These are phyloP conservation scores for Coleophoma cylindrospora DNA, from an alignment of 2,329 filamentous ascomycete genomes.

Conservation along the genomic window DNA sequence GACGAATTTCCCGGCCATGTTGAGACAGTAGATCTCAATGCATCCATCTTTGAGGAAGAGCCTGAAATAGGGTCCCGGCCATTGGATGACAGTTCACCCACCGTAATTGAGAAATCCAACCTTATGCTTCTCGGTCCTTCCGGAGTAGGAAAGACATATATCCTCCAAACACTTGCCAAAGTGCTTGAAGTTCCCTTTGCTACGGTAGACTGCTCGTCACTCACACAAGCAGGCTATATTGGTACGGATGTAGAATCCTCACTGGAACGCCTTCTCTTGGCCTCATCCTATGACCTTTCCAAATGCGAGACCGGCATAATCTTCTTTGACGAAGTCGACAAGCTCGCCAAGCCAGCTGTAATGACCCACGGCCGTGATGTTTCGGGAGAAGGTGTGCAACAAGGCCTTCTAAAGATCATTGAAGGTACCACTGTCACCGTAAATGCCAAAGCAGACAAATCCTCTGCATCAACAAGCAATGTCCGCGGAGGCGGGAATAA, in stretches of 20 bases:
- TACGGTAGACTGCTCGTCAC: conserved; percentile 92
- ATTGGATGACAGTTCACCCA: conserved; percentile 11
- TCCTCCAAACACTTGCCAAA: conserved; percentile 77
- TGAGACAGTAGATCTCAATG: conserved; percentile 23
- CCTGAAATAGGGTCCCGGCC: conserved; percentile 16
- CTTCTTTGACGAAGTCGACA: conserved; percentile 95
- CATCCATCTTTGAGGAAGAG: conserved; percentile 2
- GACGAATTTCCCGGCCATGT: conserved; percentile 50
- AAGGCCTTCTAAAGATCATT: conserved; percentile 91
- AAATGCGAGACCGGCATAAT: conserved; percentile 89
- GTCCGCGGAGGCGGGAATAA: conserved; percentile 7
- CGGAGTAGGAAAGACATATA: conserved; percentile 94
- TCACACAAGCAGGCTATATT: conserved; percentile 96
- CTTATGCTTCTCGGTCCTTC: conserved; percentile 86
- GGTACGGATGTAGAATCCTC: conserved; percentile 97
- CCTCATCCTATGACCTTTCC: conserved; percentile 82
- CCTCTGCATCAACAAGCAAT: conserved; percentile 13
- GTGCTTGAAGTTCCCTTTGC: conserved; percentile 93
- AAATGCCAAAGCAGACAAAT: conserved; percentile 70
- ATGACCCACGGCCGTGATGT: conserved; percentile 79
- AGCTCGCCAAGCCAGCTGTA: conserved; percentile 85
- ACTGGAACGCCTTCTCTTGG: conserved; percentile 83
- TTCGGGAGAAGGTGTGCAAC: conserved; percentile 92
- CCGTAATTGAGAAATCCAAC: conserved; percentile 84
- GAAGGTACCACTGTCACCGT: conserved; percentile 93